Percentiles rank a stretch among this genome's conserved stretches.
These are phyloP conservation scores for Sclerotinia sclerotiorum DNA, from an alignment of 2,329 filamentous ascomycete genomes.

Conservation along the genomic window DNA sequence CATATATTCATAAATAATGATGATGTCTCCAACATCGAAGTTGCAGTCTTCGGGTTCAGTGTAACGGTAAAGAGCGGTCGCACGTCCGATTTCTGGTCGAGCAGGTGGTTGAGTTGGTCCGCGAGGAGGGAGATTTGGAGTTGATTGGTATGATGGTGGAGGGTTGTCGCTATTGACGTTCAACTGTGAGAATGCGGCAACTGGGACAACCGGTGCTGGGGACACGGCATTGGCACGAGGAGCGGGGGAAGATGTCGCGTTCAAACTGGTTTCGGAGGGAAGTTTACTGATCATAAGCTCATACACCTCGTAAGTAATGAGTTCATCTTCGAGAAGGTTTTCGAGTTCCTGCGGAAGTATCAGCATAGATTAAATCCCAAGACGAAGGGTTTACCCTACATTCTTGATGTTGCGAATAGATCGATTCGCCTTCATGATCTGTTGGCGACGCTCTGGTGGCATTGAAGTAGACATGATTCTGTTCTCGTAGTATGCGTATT, in stretches of 20 bases:
- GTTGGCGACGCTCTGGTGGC: constrained; percentile 38
- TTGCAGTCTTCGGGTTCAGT: constrained; percentile 75
- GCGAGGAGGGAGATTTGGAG: constrained; percentile 32
- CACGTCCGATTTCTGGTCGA: constrained; percentile 63
- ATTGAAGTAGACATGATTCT: constrained; percentile 36
- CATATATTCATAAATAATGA: constrained; percentile 87
- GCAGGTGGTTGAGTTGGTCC: constrained; percentile 40
- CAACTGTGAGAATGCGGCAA: constrained; percentile 30
- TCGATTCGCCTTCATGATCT: constrained; percentile 40
- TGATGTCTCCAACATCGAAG: constrained; percentile 75
- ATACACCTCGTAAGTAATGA: constrained; percentile 74
- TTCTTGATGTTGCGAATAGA: constrained; percentile 42
- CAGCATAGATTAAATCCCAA: constrained; percentile 23
- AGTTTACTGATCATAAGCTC: constrained; percentile 73
- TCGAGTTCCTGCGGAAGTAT: constrained; percentile 72
- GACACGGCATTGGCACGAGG: constrained; percentile 38
- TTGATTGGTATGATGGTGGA: constrained; percentile 39
- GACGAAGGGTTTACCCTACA: constrained; percentile 29
- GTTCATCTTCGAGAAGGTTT: constrained; percentile 77
- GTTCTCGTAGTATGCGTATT: constrained; percentile 34
- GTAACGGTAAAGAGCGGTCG: constrained; percentile 83
- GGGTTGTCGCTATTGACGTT: constrained; percentile 30
- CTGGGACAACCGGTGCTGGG: constrained; percentile 42
- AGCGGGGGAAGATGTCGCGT: constrained; percentile 27
- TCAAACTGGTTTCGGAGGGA: constrained; percentile 65